These are phyloP conservation scores for Amanita pseudoporphyria DNA, from an alignment of 768 basidiomycete genomes.

Conservation along the genomic window DNA sequence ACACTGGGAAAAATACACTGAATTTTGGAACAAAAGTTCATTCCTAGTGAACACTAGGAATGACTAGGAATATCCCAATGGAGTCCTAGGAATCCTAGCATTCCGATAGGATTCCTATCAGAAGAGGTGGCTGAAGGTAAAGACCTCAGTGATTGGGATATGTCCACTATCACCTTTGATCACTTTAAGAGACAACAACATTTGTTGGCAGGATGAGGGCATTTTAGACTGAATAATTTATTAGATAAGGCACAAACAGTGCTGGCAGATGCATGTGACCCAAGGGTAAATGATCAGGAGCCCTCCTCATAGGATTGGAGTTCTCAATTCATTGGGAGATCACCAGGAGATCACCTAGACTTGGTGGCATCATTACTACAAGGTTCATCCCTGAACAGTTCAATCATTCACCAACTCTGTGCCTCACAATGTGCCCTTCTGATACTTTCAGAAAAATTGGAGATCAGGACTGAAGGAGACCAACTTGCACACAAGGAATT, in stretches of 20 bases:
- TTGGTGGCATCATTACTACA: background rate
- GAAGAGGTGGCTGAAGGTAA: no score
- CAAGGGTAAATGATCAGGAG: background rate
- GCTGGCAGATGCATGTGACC: slow-evolving; percentile 2
- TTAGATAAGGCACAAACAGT: slow-evolving; percentile 4
- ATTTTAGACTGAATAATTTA: slow-evolving; percentile 2
- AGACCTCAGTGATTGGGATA: background rate
- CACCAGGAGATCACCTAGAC: background rate
- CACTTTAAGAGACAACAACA: background rate
- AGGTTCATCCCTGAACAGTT: background rate
- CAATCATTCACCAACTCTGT: slow-evolving; percentile 4
- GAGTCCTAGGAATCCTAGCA: no score
- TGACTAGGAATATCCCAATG: no score
- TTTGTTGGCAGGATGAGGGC: slow-evolving; percentile 3
- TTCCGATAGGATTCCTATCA: no score
- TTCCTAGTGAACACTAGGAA: no score
- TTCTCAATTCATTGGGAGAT: slow-evolving; percentile 1
- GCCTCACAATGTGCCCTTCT: background rate
- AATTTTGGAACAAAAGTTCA: no score
- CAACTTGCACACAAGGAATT: slow-evolving; percentile 1
- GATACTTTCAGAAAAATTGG: slow-evolving; percentile 3
- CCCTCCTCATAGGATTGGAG: slow-evolving; percentile 4
- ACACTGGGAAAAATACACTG: no score
- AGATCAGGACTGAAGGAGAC: slow-evolving; percentile 4
- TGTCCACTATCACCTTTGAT: slow-evolving; percentile 3